Evolutionary conservation across 768 basidiomycete genomes (phyloP).

Genomic region (Tulasnella sp.): DNA sequence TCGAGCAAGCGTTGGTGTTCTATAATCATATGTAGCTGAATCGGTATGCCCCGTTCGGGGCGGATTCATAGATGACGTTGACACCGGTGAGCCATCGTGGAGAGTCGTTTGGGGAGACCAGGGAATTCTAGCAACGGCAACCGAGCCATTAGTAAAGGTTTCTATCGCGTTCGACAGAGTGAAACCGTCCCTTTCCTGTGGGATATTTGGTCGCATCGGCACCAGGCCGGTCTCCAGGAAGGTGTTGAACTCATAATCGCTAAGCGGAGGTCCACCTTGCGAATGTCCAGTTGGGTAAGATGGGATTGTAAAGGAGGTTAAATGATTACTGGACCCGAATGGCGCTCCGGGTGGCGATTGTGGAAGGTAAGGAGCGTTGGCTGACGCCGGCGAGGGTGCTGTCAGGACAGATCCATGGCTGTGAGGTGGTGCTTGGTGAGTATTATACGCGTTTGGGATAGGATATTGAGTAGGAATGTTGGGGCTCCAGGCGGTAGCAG

Average conservation of each 20-base stretch:
- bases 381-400: background rate
- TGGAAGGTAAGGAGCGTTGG: background rate
- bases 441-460: background rate
- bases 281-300: background rate
- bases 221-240: background rate
- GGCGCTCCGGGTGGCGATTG: background rate
- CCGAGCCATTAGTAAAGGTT: background rate
- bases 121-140: no score
- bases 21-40: no score
- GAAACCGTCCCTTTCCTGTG: background rate
- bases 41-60: no score
- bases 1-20: no score
- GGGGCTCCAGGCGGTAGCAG: background rate
- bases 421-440: background rate
- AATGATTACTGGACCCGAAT: background rate
- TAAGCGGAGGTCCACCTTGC: background rate
- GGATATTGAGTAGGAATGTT: background rate
- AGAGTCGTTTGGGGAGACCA: no score
- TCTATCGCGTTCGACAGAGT: background rate
- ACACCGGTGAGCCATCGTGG: no score
- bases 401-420: background rate
- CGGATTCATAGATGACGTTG: no score
- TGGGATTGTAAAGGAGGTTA: background rate
- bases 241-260: background rate
- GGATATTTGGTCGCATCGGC: background rate